Conservation (phyloP, 805 yeast genomes). For the Cyberlindnera veronae region DNA sequence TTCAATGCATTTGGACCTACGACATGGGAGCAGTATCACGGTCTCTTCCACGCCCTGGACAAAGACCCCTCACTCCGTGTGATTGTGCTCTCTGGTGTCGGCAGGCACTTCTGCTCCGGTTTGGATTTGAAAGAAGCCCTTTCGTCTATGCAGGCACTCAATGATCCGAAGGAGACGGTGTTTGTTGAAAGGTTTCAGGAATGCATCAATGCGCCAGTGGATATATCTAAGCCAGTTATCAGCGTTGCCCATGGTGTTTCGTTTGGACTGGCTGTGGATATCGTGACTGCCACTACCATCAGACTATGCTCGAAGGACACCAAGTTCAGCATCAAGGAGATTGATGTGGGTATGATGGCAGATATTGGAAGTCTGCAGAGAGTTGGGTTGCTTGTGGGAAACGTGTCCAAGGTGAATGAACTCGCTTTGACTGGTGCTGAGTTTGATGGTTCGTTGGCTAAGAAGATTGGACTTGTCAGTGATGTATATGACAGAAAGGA, state of each 20-base stretch:
- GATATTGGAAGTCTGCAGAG: slow-evolving; percentile 78
- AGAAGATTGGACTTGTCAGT: slow-evolving; percentile 50
- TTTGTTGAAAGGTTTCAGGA: slow-evolving; percentile 57
- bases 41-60: slow-evolving; percentile 40
- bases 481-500: slow-evolving; percentile 43
- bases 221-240: slow-evolving; percentile 57
- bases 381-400: slow-evolving; percentile 49
- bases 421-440: slow-evolving; percentile 58
- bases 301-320: slow-evolving; percentile 53
- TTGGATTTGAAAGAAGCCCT: slow-evolving; percentile 45
- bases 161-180: slow-evolving; percentile 27
- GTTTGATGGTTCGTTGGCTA: slow-evolving; percentile 55
- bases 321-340: slow-evolving; percentile 59
- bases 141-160: slow-evolving; percentile 14
- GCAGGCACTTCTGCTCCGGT: slow-evolving; percentile 61
- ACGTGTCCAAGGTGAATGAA: slow-evolving; percentile 56
- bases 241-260: slow-evolving; percentile 61
- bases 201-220: slow-evolving; percentile 45
- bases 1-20: slow-evolving; percentile 55
- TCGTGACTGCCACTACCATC: slow-evolving; percentile 54
- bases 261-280: slow-evolving; percentile 68
- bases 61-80: slow-evolving; percentile 43
- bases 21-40: slow-evolving; percentile 58
- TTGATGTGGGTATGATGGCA: slow-evolving; percentile 70
- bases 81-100: slow-evolving; percentile 54